Base-by-base conservation (phyloP, 805 yeast species). In the Saturnispora quitensis region DNA sequence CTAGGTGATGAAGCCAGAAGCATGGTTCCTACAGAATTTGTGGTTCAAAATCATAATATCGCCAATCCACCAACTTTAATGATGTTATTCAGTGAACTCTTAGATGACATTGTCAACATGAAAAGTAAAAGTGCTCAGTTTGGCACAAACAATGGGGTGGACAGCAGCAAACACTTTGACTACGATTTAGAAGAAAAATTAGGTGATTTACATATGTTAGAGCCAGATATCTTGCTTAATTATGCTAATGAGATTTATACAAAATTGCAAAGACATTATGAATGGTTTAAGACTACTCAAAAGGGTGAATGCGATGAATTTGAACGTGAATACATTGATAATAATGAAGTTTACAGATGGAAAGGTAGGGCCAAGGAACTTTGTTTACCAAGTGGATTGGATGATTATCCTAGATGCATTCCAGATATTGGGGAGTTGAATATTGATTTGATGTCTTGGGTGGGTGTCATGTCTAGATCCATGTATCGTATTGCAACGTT, bases 21-120 rank as follows among this genome's bases (percentile, higher is more conserved):
- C 44, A 81, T 85, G 61, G 98, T 93, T 5, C 98, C 98, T 0
- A 71, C 64, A 7, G 87, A 85, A 56, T 91, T 91, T 64, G 84
- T 77, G 58, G 84, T 81, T 10, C 99, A 93, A 68, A 86, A 85
- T 64, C 95, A 96, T 3, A 78, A 82, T 53, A 84, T 87, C 62
- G 97, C 97, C 8, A 93, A 91, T 59, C 99, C 99, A 1, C 99
- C 99, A 18, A 93, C 98, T 0, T 67, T 93, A 60, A 80, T 91
- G 79, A 73, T 91, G 56, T 80, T 81, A 0, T 82, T 86, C 58
- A 76, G 76, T 50, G 81, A 76, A 57, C 70, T 81, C 59, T 70
- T 81, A 40, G 78, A 76, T 31, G 67, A 44, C 4, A 47, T 53
- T 5, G 27, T 48, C n/a, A 47, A 43, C 12, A 40, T 51, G 15